These are phyloP conservation scores for Artemisia tridentata DNA, from an alignment of 129 eudicot genomes.

Conservation along the genomic window DNA sequence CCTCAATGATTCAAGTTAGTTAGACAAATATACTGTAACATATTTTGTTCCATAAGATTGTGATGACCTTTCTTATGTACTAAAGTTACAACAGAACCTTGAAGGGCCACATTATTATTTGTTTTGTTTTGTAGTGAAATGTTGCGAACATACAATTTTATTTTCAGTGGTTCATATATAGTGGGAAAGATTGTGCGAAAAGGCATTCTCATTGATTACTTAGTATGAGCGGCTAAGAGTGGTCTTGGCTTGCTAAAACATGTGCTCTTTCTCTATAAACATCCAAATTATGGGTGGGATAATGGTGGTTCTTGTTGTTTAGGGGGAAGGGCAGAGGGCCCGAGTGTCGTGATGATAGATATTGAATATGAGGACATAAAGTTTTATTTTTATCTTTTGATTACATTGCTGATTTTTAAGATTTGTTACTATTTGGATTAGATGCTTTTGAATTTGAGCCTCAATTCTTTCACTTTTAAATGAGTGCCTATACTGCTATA, in stretches of 20 bases:
- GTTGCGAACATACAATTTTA: slow-evolving; percentile 22
- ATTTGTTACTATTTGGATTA: slow-evolving; percentile 31
- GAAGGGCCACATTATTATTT: slow-evolving; percentile 15
- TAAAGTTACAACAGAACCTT: slow-evolving; percentile 12
- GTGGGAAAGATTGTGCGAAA: slow-evolving; percentile 27
- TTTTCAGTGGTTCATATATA: slow-evolving; percentile 34
- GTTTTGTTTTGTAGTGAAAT: slow-evolving; percentile 24
- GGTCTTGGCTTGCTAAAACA: slow-evolving; percentile 26
- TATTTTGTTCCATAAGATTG: slow-evolving; percentile 15
- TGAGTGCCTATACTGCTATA: slow-evolving; percentile 24
- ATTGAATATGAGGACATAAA: slow-evolving; percentile 33
- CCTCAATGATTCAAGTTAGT: no score
- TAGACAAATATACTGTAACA: slow-evolving; percentile 1
- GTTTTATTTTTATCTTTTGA: slow-evolving; percentile 25
- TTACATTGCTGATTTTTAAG: slow-evolving; percentile 30
- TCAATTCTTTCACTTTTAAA: slow-evolving; percentile 29
- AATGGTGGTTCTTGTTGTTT: slow-evolving; percentile 63
- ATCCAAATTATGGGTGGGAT: slow-evolving; percentile 56
- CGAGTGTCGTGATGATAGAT: slow-evolving; percentile 35
- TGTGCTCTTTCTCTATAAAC: slow-evolving; percentile 49
- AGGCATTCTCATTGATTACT: slow-evolving; percentile 34
- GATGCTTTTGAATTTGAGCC: slow-evolving; percentile 42
- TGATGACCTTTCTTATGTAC: slow-evolving; percentile 5
- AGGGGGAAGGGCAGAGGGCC: slow-evolving; percentile 40
- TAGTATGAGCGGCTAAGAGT: slow-evolving; percentile 46